Evolutionary conservation across 495 filamentous ascomycete species (phyloP), one percentile per base, ranked within the genome.

Genomic region (Evernia prunastri): DNA sequence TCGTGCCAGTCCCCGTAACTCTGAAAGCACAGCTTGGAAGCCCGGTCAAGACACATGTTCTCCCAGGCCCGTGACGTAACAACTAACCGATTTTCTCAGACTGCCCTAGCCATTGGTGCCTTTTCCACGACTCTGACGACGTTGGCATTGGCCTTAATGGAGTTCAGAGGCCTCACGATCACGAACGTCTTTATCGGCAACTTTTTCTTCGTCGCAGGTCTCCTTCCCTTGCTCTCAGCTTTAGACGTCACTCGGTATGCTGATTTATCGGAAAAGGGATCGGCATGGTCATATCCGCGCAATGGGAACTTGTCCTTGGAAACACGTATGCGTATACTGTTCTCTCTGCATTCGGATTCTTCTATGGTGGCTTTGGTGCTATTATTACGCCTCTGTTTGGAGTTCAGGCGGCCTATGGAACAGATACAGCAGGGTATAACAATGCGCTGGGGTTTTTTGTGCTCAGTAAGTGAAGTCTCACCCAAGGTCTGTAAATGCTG

Each of bases 271-370:
- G 17, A 27, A 27, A 59, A 8, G 76, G 74, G 0, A 78, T 82
- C 64, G 79, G 79, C 0, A 72, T 83, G 60, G 73, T 83, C 0
- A 67, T 82, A 9, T 77, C 78, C 6, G 80, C 80, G 23, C 79
- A 81, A 67, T 83, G 79, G 81, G 79, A 81, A 61, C 64, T 80
- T 8, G 75, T 78, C 1, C 68, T 78, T 12, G 79, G 79, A 11
- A 81, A 81, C 65, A 78, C 73, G 0, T 82, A 79, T 53, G 75
- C 77, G 9, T 82, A 83, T 42, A 83, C 80, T 4, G 79, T 81
- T 13, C 76, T 80, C 31, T 75, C 73, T 63, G 78, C 79, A 37
- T 80, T 81, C 59, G 75, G 78, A 18, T 73, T 81, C 60, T 81
- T 81, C 71, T 80, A 80, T 61, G 75, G 73, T 25, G 76, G 75